These are phyloP conservation scores for Aspergillus ustus DNA, from an alignment of 2,329 filamentous ascomycete species.

Conservation along the genomic window DNA sequence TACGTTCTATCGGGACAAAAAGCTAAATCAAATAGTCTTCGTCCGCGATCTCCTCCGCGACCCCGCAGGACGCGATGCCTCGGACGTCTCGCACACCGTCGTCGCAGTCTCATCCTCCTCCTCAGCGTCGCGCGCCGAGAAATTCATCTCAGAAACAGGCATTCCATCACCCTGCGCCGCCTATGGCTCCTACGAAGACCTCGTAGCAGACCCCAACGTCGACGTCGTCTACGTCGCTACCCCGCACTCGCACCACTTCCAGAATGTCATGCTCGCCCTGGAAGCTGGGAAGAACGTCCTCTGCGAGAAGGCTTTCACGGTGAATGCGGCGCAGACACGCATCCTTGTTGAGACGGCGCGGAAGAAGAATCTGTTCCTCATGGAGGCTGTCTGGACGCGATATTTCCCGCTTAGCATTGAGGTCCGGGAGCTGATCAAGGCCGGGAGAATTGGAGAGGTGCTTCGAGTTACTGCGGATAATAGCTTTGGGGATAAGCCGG, in stretches of 20 bases:
- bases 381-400: conserved; percentile 89
- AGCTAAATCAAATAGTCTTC: conserved; percentile 54
- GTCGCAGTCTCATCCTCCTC: conserved; percentile 80
- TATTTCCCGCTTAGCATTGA: conserved; percentile 85
- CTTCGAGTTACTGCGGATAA: conserved; percentile 64
- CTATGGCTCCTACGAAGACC: conserved; percentile 81
- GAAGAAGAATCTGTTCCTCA: conserved; percentile 74
- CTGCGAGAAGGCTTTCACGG: conserved; percentile 89
- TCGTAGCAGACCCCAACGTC: conserved; percentile 77
- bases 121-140: conserved; percentile 68
- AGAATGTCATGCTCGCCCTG: conserved; percentile 83
- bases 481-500: conserved; percentile 65
- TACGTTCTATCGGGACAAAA: neutral
- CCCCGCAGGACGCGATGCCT: conserved; percentile 69
- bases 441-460: conserved; percentile 65
- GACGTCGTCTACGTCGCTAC: conserved; percentile 90
- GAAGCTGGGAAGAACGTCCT: conserved; percentile 85
- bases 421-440: conserved; percentile 58
- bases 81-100: conserved; percentile 76
- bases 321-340: conserved; percentile 76
- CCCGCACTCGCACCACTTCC: conserved; percentile 90
- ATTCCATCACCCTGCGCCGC: conserved; percentile 70
- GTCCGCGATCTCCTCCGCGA: conserved; percentile 78
- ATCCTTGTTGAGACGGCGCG: conserved; percentile 73
- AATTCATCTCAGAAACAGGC: conserved; percentile 73